phyloP scores from a whole-genome alignment of 345 rosid species.

The Erodium maritimum region DNA sequence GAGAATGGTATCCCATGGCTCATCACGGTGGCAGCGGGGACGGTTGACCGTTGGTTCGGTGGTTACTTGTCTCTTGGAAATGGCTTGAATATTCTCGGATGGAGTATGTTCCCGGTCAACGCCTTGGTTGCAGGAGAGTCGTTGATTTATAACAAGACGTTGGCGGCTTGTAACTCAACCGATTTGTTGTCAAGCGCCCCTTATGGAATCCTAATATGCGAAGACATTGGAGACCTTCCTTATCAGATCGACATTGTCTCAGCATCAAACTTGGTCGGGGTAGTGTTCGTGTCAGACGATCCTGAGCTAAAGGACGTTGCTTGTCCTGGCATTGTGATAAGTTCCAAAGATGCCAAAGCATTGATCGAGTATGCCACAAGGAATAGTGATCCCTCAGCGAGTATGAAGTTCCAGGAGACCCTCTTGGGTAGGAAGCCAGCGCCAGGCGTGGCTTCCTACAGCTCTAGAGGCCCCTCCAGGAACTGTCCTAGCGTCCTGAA shows the following conservation, averaged over 20 bases:
- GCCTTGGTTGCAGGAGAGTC: too few relatives aligned
- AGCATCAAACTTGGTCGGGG: too few relatives aligned
- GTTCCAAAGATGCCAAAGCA: too few relatives aligned
- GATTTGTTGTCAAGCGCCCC: too few relatives aligned
- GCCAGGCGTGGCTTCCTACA: constrained; percentile 26
- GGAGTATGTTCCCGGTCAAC: constrained; percentile 13
- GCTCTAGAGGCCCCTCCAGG: constrained; percentile 45
- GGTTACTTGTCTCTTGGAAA: constrained; percentile 21
- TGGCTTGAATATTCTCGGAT: constrained; percentile 13
- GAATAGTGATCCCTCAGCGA: constrained; percentile 12
- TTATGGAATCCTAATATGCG: too few relatives aligned
- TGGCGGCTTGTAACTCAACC: too few relatives aligned
- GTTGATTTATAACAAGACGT: too few relatives aligned
- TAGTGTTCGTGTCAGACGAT: too few relatives aligned
- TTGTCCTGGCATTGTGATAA: too few relatives aligned
- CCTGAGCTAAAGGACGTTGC: too few relatives aligned
- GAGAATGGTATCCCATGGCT: constrained; percentile 35
- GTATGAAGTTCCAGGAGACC: constrained; percentile 30
- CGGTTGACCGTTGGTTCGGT: constrained; percentile 21
- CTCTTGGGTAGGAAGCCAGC: constrained; percentile 28
- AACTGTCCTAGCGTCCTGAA: constrained; percentile 33
- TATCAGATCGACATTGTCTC: too few relatives aligned
- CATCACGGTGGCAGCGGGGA: constrained; percentile 27
- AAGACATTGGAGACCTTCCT: too few relatives aligned
- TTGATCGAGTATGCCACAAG: constrained; percentile 16